Percentiles rank a stretch among this genome's conserved stretches.
These are phyloP conservation scores for Corniculantispora saksenae DNA, from an alignment of 2,329 filamentous ascomycete species.

Conservation along the genomic window DNA sequence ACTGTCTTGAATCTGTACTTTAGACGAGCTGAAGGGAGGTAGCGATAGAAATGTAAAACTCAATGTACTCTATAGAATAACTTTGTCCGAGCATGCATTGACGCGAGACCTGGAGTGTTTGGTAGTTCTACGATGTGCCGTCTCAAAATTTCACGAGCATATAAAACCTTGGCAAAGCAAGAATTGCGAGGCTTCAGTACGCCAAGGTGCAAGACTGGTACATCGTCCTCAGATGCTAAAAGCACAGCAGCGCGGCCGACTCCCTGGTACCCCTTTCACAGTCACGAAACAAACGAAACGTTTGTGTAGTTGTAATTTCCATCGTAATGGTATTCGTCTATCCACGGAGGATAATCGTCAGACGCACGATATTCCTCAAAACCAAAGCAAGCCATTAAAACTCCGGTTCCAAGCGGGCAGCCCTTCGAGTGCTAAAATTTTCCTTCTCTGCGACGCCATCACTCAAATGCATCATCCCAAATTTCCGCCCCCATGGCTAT, in stretches of 20 bases:
- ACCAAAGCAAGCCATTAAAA: constrained; percentile 47
- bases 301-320: constrained; percentile 15
- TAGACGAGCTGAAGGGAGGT: constrained; percentile 34
- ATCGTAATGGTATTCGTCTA: constrained; percentile 45
- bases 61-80: constrained; percentile 14
- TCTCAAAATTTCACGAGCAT: too few relatives aligned
- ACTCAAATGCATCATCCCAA: constrained; percentile 16
- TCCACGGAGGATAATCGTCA: constrained; percentile 44
- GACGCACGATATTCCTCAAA: constrained; percentile 44
- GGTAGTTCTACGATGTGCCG: too few relatives aligned
- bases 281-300: not conserved
- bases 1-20: constrained; percentile 40
- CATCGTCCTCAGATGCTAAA: too few relatives aligned
- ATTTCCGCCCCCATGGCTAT: constrained; percentile 15
- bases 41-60: constrained; percentile 30
- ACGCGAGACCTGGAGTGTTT: too few relatives aligned
- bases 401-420: constrained; percentile 47
- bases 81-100: not conserved
- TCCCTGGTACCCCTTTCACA: not conserved
- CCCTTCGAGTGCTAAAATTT: constrained; percentile 35
- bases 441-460: constrained; percentile 34
- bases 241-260: too few relatives aligned
- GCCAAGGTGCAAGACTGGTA: too few relatives aligned
- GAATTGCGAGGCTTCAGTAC: too few relatives aligned
- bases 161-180: too few relatives aligned